Base-by-base conservation (phyloP, 176 grass and related monocot genomes). In the Aegilops sharonensis region DNA sequence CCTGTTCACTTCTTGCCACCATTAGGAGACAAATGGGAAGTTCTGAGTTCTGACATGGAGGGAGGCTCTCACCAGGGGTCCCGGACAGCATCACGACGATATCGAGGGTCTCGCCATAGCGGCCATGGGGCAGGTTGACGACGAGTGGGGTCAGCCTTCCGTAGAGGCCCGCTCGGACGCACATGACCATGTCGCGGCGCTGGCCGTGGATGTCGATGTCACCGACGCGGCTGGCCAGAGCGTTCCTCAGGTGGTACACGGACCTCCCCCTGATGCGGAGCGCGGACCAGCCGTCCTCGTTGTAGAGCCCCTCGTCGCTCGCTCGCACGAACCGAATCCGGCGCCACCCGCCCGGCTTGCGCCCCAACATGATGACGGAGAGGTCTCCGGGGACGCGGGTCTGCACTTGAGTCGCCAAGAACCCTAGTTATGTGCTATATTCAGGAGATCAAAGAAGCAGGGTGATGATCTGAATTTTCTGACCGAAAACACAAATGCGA, bases 121-220 rank as follows among this genome's bases (percentile, higher is more conserved):
- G 14, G 60, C 18, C 40, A 7, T 8, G 10, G 56, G 70, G 86
- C 47, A 87, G 71, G 72, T 87, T 63, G 13, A 15, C 60, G 64
- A 40, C 27, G 63, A 88, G 80, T 36, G 86, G 86, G 21, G 48
- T 88, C 12, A 70, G 36, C 64, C 64, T 74, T 29, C 80, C 86
- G 30, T 21, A 34, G 63, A 5, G 21, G 64, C 86, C 86, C 0
- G 63, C 34, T 34, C 54, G 36, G 5, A 83, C 64, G 30, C 73
- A 88, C 48, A 88, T 7, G 52, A 2, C 18, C 31, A 67, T 13
- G 81, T 9, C 4, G 56, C 56, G 56, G 56, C 56, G 56, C 56
- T 59, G 56, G 56, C 56, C 56, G 18, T 31, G 60, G 27, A 7
- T 11, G 64, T 68, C 30, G 37, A 12, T 2, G 57, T 25, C 5